Percentiles rank a stretch among this genome's conserved stretches.
Conservation (phyloP, 1,284 basidiomycete genomes). For the Papiliotrema flavescens region DNA sequence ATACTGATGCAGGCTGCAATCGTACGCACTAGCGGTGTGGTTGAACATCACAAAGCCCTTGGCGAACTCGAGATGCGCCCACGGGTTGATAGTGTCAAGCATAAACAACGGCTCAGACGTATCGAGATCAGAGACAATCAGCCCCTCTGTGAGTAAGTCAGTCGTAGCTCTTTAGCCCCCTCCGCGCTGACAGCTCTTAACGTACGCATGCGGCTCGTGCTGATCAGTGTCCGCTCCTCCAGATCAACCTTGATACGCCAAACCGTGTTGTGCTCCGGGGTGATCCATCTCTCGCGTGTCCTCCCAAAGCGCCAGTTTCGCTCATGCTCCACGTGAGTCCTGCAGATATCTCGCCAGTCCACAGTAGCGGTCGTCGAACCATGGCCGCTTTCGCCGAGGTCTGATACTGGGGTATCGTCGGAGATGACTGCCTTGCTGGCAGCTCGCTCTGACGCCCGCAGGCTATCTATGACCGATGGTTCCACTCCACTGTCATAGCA, state of each 20-base stretch:
- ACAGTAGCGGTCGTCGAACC: slow-evolving; percentile 1
- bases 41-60: slow-evolving; percentile 38
- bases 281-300: slow-evolving; percentile 27
- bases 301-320: slow-evolving; percentile 29
- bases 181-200: neutral
- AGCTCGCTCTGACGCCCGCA: slow-evolving; percentile 9
- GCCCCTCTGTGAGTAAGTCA: slow-evolving; percentile 7
- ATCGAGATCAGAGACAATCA: slow-evolving; percentile 22
- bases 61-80: slow-evolving; percentile 39
- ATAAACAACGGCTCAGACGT: slow-evolving; percentile 24
- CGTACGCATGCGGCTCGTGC: slow-evolving; percentile 25
- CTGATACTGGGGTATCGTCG: slow-evolving; percentile 1
- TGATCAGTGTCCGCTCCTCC: slow-evolving; percentile 28
- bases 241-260: slow-evolving; percentile 42
- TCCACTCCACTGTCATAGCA: slow-evolving; percentile 21
- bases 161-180: neutral
- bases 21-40: slow-evolving; percentile 11
- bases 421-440: neutral
- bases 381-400: slow-evolving; percentile 4
- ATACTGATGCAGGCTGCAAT: too few relatives aligned
- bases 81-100: slow-evolving; percentile 14
- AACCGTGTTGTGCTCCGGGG: slow-evolving; percentile 19
- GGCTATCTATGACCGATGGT: slow-evolving; percentile 4
- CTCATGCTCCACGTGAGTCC: slow-evolving; percentile 14
- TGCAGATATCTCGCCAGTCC: slow-evolving; percentile 22